These are phyloP conservation scores for Seiridium cupressi DNA, from an alignment of 2,329 filamentous ascomycete genomes.

Conservation along the genomic window DNA sequence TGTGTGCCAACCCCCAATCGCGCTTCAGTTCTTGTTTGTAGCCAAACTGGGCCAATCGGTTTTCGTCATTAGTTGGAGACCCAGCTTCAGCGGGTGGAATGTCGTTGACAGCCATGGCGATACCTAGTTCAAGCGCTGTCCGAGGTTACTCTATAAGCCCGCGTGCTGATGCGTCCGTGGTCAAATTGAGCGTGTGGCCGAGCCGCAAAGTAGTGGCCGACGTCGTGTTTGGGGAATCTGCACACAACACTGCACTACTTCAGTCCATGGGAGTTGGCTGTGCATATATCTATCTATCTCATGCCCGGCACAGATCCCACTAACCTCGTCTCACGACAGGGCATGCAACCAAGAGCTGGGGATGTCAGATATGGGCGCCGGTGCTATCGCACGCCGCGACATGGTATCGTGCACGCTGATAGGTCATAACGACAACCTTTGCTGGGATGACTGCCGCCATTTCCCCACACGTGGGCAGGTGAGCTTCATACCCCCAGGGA, in stretches of 20 bases:
- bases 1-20: conserved; percentile 58
- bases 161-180: too few relatives aligned
- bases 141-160: too few relatives aligned
- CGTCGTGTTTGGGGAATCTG: too few relatives aligned
- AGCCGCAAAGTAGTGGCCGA: too few relatives aligned
- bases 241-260: too few relatives aligned
- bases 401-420: not conserved
- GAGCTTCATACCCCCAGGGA: not conserved
- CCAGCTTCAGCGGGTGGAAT: conserved; percentile 17
- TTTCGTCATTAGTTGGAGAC: conserved; percentile 40
- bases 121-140: too few relatives aligned
- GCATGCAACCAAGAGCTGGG: not conserved
- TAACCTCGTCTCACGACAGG: not conserved
- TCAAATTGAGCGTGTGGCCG: too few relatives aligned
- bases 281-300: not conserved
- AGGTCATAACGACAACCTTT: not conserved
- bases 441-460: not conserved
- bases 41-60: conserved; percentile 52
- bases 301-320: not conserved
- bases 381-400: not conserved
- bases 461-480: not conserved
- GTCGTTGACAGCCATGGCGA: not conserved
- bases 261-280: too few relatives aligned
- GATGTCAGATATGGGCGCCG: not conserved
- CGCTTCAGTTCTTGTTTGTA: conserved; percentile 59